A percentile compares a stretch with the other conserved stretches of the same genome.
phyloP scores from a whole-genome alignment of 208 protist species.

The Vickermania ingenoplastis region DNA sequence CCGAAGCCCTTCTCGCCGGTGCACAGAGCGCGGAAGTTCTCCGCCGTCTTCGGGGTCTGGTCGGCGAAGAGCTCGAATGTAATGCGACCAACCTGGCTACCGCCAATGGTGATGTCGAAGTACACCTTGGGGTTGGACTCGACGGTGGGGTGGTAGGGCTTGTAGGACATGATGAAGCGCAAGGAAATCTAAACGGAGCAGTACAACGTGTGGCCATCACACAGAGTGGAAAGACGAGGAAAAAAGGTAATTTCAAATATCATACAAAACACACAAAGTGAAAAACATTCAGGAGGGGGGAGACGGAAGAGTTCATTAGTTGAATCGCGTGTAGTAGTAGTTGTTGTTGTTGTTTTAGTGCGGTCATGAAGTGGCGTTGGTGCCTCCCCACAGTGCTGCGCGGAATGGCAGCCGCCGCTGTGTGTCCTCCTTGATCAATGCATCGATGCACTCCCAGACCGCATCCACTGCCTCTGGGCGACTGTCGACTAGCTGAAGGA shows the following conservation, averaged over 20 bases:
- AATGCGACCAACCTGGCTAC: constrained; percentile 33
- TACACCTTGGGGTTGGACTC: constrained; percentile 49
- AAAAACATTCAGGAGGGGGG: too few species aligned
- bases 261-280: too few species aligned
- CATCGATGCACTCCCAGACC: neutral
- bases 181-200: neutral
- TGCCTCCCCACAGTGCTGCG: too few species aligned
- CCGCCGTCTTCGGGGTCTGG: constrained; percentile 71
- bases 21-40: constrained; percentile 77
- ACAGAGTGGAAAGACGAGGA: too few species aligned
- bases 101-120: constrained; percentile 50
- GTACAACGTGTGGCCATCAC: too few species aligned
- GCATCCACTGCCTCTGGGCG: neutral
- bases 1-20: constrained; percentile 60
- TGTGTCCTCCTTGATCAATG: neutral
- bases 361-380: too few species aligned
- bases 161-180: constrained; percentile 33
- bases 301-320: too few species aligned
- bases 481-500: neutral
- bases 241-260: too few species aligned
- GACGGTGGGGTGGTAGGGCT: constrained; percentile 42
- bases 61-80: constrained; percentile 73
- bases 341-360: too few species aligned
- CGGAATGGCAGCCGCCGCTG: neutral
- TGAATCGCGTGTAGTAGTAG: too few species aligned